Conservation (phyloP, 2,329 filamentous ascomycete genomes). For the Monosporascus ibericus region DNA sequence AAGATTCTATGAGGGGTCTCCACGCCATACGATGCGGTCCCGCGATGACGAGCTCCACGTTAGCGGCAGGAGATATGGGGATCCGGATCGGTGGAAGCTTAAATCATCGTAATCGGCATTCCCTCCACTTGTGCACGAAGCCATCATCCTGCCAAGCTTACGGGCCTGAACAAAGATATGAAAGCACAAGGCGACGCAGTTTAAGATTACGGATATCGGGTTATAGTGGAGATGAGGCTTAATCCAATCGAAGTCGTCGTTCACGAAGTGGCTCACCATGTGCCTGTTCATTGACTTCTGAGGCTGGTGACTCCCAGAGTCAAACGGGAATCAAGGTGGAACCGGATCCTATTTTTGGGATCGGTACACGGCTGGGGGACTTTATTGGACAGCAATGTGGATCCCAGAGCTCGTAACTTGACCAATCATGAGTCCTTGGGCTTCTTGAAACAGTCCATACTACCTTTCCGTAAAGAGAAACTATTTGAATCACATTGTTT, state of each 20-base stretch:
- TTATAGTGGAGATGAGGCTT: no score
- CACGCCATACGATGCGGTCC: no score
- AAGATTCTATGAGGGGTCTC: no score
- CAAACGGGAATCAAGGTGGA: not conserved
- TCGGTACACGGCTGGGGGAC: not conserved
- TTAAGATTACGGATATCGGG: no score
- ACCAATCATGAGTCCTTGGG: not conserved
- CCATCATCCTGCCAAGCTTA: not conserved
- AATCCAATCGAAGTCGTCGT: not conserved
- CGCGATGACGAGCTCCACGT: no score
- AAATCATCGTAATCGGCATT: not conserved
- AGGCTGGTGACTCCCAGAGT: not conserved
- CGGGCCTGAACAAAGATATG: no score
- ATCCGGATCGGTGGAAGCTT: no score
- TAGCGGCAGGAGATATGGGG: no score
- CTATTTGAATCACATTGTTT: no score
- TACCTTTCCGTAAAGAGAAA: no score
- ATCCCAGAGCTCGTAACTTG: not conserved
- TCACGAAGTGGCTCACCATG: not conserved
- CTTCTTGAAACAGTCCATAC: not conserved
- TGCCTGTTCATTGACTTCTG: not conserved
- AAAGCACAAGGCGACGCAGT: no score
- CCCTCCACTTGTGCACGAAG: not conserved
- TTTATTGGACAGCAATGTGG: not conserved
- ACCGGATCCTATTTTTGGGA: not conserved